These are phyloP conservation scores for Exophiala bonariae DNA, from an alignment of 2,329 filamentous ascomycete species.

Conservation along the genomic window DNA sequence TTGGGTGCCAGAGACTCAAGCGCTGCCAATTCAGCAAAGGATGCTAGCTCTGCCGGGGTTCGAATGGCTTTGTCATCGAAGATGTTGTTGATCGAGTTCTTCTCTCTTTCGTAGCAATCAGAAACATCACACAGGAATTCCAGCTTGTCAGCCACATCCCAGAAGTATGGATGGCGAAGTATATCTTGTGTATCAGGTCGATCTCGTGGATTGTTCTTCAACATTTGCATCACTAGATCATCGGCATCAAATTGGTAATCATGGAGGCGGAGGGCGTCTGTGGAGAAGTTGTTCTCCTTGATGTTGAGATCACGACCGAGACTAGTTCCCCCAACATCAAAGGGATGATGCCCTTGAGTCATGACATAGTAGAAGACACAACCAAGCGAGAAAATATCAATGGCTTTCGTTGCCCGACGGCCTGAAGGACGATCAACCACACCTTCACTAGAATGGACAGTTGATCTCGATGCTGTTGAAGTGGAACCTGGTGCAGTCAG, in stretches of 20 bases:
- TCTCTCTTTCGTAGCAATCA: conserved; percentile 93
- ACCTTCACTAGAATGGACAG: conserved; percentile 45
- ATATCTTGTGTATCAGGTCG: conserved; percentile 75
- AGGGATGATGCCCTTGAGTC: conserved; percentile 87
- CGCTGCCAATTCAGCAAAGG: conserved; percentile 40
- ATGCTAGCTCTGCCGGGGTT: conserved; percentile 18
- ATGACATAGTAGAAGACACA: conserved; percentile 99
- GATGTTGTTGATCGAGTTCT: conserved; percentile 34
- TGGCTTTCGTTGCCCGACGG: conserved; percentile 87
- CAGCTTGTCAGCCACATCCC: conserved; percentile 83
- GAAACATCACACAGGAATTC: conserved; percentile 94
- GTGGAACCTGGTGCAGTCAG: conserved; percentile 48
- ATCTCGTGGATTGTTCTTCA: conserved; percentile 63
- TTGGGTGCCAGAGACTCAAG: conserved; percentile 56
- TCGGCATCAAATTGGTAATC: conserved; percentile 84
- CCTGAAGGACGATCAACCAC: conserved; percentile 59
- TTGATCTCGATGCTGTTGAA: conserved; percentile 39
- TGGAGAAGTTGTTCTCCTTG: conserved; percentile 78
- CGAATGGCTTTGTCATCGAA: conserved; percentile 24
- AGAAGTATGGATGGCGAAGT: conserved; percentile 95
- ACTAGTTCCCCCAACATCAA: conserved; percentile 90
- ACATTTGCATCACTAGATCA: conserved; percentile 82
- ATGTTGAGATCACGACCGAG: conserved; percentile 92
- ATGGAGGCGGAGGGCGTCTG: conserved; percentile 71
- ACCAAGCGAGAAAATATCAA: conserved; percentile 95